Conservation (phyloP, 1,284 basidiomycete species). For the Ganoderma multipileum region DNA sequence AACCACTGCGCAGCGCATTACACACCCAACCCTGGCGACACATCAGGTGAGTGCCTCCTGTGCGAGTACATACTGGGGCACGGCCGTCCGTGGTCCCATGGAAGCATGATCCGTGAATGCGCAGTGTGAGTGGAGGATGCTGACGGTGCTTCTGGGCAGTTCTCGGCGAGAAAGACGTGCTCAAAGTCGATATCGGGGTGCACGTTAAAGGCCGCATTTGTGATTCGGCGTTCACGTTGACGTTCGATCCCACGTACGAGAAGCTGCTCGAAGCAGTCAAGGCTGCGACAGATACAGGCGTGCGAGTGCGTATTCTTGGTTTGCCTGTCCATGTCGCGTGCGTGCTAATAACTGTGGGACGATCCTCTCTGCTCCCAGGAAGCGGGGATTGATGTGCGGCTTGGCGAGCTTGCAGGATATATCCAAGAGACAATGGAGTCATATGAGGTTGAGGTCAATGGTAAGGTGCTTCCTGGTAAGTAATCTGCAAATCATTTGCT, state of each 20-base stretch:
- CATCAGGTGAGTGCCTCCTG: slow-evolving; percentile 63
- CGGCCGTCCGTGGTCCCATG: slow-evolving; percentile 8
- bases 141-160: slow-evolving; percentile 52
- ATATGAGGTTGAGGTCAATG: slow-evolving; percentile 93
- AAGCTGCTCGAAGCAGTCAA: slow-evolving; percentile 90
- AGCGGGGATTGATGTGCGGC: slow-evolving; percentile 94
- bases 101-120: not conserved
- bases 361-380: slow-evolving; percentile 57
- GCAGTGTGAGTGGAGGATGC: slow-evolving; percentile 5
- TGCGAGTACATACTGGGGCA: not conserved
- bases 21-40: slow-evolving; percentile 96
- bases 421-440: slow-evolving; percentile 99
- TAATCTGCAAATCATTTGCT: slow-evolving; percentile 12
- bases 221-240: slow-evolving; percentile 96
- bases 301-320: slow-evolving; percentile 60
- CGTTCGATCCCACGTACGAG: slow-evolving; percentile 90
- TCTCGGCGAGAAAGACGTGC: slow-evolving; percentile 83
- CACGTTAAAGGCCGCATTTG: slow-evolving; percentile 95
- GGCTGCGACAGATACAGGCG: slow-evolving; percentile 92
- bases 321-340: not conserved
- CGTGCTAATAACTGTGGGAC: slow-evolving; percentile 1
- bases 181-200: slow-evolving; percentile 98
- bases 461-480: slow-evolving; percentile 86
- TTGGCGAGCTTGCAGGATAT: slow-evolving; percentile 91
- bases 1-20: slow-evolving; percentile 98